These are phyloP conservation scores for Lumnitzera littorea DNA, from an alignment of 345 rosid species.

Conservation along the genomic window DNA sequence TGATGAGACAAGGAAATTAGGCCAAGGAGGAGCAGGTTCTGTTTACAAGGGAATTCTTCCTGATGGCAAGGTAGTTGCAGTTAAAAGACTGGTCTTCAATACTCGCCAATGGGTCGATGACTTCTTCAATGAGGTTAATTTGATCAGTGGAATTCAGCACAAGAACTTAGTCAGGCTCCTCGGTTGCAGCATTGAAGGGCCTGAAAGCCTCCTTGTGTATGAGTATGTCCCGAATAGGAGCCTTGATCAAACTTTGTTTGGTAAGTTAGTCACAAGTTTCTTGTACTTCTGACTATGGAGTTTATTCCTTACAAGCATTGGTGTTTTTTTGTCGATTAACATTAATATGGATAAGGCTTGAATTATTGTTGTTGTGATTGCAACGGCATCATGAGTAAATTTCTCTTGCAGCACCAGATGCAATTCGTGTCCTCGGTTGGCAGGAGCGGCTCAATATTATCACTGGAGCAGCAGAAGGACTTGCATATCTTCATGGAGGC, in stretches of 20 bases:
- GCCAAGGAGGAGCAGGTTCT: conserved; percentile 78
- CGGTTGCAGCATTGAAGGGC: conserved; percentile 90
- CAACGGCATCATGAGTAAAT: not conserved
- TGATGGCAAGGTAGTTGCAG: conserved; percentile 59
- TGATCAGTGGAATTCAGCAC: conserved; percentile 60
- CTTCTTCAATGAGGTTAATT: conserved; percentile 76
- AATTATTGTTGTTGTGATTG: too few relatives aligned
- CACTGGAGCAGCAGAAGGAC: conserved; percentile 69
- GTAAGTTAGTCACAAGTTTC: conserved; percentile 20
- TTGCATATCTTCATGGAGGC: conserved; percentile 65
- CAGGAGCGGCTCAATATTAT: conserved; percentile 48
- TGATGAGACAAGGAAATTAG: conserved; percentile 52
- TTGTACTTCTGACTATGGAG: too few relatives aligned
- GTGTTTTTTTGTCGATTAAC: too few relatives aligned
- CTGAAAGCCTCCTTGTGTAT: conserved; percentile 74
- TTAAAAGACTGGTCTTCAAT: conserved; percentile 57
- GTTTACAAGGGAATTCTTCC: conserved; percentile 73
- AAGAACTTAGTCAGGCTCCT: conserved; percentile 58
- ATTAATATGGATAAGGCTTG: too few relatives aligned
- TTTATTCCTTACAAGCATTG: too few relatives aligned
- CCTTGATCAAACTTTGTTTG: conserved; percentile 64
- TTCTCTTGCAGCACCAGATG: conserved; percentile 36
- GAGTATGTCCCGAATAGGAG: conserved; percentile 72
- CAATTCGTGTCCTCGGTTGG: conserved; percentile 50
- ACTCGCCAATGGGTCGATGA: conserved; percentile 70